Conservation (phyloP, 1,139 yeast species). For the Suhomyces wounanorum region DNA sequence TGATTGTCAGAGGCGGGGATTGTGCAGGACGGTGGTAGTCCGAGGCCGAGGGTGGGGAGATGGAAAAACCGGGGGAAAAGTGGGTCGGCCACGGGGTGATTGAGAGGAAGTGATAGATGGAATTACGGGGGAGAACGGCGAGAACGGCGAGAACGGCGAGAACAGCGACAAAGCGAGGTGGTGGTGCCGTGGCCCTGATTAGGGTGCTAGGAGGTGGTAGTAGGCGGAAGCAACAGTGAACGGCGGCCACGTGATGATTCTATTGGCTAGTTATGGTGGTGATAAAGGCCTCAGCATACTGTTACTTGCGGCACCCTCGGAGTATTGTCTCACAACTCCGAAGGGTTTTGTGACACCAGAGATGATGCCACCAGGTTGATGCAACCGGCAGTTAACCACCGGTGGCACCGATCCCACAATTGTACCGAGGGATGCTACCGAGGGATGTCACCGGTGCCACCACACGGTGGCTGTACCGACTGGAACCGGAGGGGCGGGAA, state of each 20-base stretch:
- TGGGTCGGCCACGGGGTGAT: too few species aligned
- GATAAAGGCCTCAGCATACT: background rate
- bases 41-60: slow-evolving; percentile 6
- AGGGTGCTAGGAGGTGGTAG: too few species aligned
- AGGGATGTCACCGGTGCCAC: too few species aligned
- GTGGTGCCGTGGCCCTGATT: too few species aligned
- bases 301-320: slow-evolving; percentile 3
- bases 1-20: background rate
- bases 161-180: too few species aligned
- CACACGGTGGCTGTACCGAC: too few species aligned
- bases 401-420: background rate
- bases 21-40: slow-evolving; percentile 7
- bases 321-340: slow-evolving; percentile 6
- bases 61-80: background rate
- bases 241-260: background rate
- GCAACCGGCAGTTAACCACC: background rate
- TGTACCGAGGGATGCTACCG: too few species aligned
- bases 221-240: too few species aligned
- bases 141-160: too few species aligned
- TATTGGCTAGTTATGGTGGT: background rate
- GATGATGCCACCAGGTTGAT: background rate
- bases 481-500: background rate
- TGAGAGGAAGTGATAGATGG: background rate
- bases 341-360: background rate
- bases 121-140: too few species aligned